These are phyloP conservation scores for Acanthamoeba sp. DNA, from an alignment of 208 protist species.

Conservation along the genomic window DNA sequence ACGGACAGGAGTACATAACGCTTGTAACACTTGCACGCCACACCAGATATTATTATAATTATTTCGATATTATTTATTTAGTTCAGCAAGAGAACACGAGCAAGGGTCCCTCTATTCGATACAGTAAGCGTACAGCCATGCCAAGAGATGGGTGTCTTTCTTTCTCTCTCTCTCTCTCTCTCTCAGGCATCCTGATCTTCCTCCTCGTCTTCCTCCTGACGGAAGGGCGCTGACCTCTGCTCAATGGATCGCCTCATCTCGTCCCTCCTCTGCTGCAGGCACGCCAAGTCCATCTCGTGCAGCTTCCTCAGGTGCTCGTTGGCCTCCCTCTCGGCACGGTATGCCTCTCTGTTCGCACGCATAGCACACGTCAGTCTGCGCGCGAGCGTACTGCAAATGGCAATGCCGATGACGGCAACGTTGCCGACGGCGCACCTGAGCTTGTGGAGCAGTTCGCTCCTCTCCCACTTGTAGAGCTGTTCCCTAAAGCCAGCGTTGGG, in stretches of 20 bases:
- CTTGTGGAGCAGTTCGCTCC: background rate
- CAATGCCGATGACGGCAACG: too few species aligned
- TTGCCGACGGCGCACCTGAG: background rate
- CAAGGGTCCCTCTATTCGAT: too few species aligned
- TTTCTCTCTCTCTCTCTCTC: too few species aligned
- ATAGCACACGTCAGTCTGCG: too few species aligned
- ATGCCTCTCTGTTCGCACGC: background rate
- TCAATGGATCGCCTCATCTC: background rate
- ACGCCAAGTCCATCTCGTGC: background rate
- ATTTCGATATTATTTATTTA: background rate
- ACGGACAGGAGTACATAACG: background rate
- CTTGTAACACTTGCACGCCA: background rate
- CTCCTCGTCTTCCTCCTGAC: background rate
- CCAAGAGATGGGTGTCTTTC: too few species aligned
- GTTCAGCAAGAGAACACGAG: too few species aligned
- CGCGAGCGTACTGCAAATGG: too few species aligned
- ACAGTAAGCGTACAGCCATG: too few species aligned
- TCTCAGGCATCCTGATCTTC: background rate
- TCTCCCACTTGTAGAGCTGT: slow-evolving; percentile 18
- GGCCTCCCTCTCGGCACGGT: background rate
- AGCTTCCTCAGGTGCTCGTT: slow-evolving; percentile 1
- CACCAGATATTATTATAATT: background rate
- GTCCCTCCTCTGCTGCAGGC: slow-evolving; percentile 24
- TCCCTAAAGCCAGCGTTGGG: slow-evolving; percentile 24
- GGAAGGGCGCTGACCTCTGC: background rate